Evolutionary conservation across 2,329 filamentous ascomycete species (phyloP), one percentile per base, ranked within the genome.

Genomic region (Aspergillus tubingensis): DNA sequence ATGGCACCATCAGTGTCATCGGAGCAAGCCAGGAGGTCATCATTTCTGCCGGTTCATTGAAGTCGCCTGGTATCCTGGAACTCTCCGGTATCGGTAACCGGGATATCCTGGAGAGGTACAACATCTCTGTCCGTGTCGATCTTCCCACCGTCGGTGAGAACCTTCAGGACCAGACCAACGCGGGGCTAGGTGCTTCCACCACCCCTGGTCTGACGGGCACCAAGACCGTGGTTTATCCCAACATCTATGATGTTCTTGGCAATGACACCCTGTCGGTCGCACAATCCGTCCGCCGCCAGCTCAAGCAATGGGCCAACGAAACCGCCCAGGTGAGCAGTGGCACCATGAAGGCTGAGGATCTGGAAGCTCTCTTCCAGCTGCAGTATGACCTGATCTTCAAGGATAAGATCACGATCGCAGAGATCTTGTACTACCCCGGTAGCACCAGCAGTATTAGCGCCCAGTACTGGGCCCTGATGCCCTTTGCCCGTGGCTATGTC

Each of bases 1-100:
- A 72, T 59, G 69, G 70, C 36, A 68, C 57, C 4, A 62, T 60
- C 1, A 58, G 56, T 11, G 57, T 60, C 0, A 70, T 77, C 11
- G 76, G 66, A n/a, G 77, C 68, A 64, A 68, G 63, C 43, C 72
- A 72, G 52, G 86, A 89, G 65, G 80, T 88, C 8, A 81, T 90
- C 49, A 72, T 90, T 2, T 82, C 84, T 1, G 85, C 86, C 0
- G 87, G 87, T 0, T 81, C 82, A 21, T 74, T 84, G 53, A 81
- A 81, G 67, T 86, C 83, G 5, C 86, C 82, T 7, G 82, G 81
- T 69, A 76, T 86, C 17, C 80, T 84, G 19, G 86, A 89, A 65
- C 77, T 86, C 1, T 88, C 85, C 0, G 86, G 86, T 0, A 77
- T 89, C 36, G 86, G 87, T 64, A 73, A 71, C 59, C 72, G 68